These are phyloP conservation scores for Scenedesmus sp. DNA, from an alignment of 163 green algal species.

Conservation along the genomic window DNA sequence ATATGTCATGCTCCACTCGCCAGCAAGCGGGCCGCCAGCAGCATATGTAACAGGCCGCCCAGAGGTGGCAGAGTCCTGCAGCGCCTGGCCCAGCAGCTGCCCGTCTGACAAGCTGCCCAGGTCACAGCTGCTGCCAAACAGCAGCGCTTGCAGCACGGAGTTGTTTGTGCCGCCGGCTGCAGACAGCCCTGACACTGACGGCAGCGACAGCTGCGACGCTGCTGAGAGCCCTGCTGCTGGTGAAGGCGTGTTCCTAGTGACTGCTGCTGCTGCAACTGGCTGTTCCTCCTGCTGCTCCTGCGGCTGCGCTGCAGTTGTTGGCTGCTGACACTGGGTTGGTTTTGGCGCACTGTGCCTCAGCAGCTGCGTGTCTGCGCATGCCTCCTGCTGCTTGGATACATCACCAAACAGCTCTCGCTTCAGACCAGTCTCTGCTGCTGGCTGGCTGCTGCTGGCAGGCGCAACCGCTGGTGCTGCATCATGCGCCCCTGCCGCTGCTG, in stretches of 20 bases:
- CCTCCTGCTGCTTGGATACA: background rate
- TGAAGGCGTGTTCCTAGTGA: background rate
- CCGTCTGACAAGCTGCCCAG: background rate
- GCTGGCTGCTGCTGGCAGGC: background rate
- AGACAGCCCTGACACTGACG: background rate
- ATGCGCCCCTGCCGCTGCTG: background rate
- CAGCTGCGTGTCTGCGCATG: background rate
- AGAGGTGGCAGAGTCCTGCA: background rate
- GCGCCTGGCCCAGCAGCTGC: background rate
- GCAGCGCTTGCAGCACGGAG: constrained; percentile 54
- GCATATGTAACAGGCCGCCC: background rate
- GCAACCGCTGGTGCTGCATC: background rate
- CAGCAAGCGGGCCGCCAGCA: background rate
- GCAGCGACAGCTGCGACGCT: background rate
- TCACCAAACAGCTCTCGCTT: background rate
- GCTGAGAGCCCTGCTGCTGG: background rate
- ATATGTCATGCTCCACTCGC: background rate
- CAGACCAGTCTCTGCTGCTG: background rate
- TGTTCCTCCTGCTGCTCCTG: background rate
- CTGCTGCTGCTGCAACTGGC: background rate
- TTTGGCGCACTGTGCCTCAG: background rate
- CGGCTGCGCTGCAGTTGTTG: background rate
- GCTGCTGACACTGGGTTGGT: background rate
- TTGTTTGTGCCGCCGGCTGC: constrained; percentile 32
- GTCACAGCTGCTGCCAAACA: constrained; percentile 34